Conservation (phyloP, 2,329 filamentous ascomycete species). For the Cercospora citrullina region DNA sequence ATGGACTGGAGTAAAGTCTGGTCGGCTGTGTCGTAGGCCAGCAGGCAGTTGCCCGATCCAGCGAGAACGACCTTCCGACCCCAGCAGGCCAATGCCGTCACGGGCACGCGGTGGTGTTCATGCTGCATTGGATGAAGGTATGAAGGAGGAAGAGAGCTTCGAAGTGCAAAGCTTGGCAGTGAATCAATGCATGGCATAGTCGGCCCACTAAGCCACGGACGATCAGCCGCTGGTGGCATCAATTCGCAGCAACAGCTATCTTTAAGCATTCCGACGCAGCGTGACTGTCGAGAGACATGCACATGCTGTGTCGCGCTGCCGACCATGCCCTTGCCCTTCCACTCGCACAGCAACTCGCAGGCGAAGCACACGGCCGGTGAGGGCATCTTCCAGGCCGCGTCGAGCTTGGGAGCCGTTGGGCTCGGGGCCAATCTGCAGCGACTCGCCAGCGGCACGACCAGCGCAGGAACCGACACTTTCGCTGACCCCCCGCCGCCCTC, state of each 20-base stretch:
- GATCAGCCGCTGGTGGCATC: background rate
- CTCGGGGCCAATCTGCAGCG: constrained; percentile 14
- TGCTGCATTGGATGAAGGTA: constrained; percentile 31
- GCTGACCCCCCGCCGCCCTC: constrained; percentile 32
- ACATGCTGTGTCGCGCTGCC: background rate
- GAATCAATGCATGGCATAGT: background rate
- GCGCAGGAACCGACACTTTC: constrained; percentile 48
- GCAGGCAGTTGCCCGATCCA: constrained; percentile 47
- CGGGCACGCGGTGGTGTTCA: constrained; percentile 41
- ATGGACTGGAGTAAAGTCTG: constrained; percentile 37
- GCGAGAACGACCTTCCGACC: constrained; percentile 41
- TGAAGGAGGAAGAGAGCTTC: background rate
- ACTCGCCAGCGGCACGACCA: constrained; percentile 41
- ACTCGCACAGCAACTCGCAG: background rate
- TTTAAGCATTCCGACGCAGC: background rate
- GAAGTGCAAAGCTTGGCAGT: background rate
- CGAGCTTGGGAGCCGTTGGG: background rate
- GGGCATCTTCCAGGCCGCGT: constrained; percentile 7
- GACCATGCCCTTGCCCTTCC: constrained; percentile 8
- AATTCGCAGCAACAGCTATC: background rate
- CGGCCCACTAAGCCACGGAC: background rate
- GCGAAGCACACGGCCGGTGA: constrained; percentile 4
- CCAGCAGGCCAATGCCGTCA: constrained; percentile 48
- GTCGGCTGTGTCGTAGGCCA: constrained; percentile 39
- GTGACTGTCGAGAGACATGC: background rate